Evolutionary conservation across 1,284 basidiomycete species (phyloP).

Genomic region (Cutaneotrichosporon arboriforme): DNA sequence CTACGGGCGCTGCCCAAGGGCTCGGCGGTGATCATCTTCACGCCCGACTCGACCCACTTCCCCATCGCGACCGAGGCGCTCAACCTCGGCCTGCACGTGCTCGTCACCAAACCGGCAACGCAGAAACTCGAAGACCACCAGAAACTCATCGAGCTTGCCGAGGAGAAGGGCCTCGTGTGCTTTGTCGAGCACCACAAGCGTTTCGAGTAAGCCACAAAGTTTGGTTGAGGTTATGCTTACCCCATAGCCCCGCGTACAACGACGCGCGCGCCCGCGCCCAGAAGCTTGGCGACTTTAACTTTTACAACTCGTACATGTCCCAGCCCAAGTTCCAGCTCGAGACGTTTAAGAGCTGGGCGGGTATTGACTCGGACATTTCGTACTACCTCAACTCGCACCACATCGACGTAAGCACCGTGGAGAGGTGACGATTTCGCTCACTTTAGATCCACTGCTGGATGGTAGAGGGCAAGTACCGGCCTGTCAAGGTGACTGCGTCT

Average conservation of each 20-base stretch:
- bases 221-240: slow-evolving; percentile 7
- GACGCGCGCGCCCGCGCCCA: slow-evolving; percentile 71
- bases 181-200: slow-evolving; percentile 75
- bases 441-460: slow-evolving; percentile 77
- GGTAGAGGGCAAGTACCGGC: slow-evolving; percentile 64
- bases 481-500: slow-evolving; percentile 78
- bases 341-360: slow-evolving; percentile 91
- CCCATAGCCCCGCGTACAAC: slow-evolving; percentile 78
- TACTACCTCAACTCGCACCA: slow-evolving; percentile 94
- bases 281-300: slow-evolving; percentile 83
- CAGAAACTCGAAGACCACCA: slow-evolving; percentile 78
- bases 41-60: slow-evolving; percentile 63
- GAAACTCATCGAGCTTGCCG: slow-evolving; percentile 64
- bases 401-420: slow-evolving; percentile 51
- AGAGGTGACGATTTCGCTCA: slow-evolving; percentile 56
- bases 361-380: slow-evolving; percentile 78
- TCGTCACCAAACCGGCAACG: slow-evolving; percentile 88
- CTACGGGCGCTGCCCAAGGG: slow-evolving; percentile 72
- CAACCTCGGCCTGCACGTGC: slow-evolving; percentile 73
- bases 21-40: slow-evolving; percentile 70
- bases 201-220: slow-evolving; percentile 56
- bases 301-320: slow-evolving; percentile 67
- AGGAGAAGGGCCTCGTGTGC: slow-evolving; percentile 73
- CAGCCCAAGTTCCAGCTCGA: slow-evolving; percentile 91
- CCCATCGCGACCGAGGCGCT: slow-evolving; percentile 80